phyloP scores from a whole-genome alignment of 768 basidiomycete genomes.

The Leccinum aurantiacum region DNA sequence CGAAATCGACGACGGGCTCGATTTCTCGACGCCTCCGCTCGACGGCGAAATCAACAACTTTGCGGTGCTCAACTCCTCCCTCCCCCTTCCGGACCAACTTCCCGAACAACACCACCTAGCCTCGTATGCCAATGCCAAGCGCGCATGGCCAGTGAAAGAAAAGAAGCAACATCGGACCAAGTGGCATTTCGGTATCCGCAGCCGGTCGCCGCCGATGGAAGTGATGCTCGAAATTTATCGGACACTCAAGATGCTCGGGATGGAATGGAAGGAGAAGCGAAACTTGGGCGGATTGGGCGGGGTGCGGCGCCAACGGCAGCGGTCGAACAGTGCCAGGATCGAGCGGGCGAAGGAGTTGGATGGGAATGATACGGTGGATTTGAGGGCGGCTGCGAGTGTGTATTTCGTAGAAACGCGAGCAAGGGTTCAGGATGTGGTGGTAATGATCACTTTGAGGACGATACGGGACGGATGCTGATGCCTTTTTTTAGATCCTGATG shows the following conservation, averaged over 20 bases:
- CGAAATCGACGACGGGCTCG: conserved; percentile 55
- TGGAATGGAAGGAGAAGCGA: conserved; percentile 97
- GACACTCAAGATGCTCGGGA: conserved; percentile 83
- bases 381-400: conserved; percentile 70
- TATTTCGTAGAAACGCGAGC: conserved; percentile 96
- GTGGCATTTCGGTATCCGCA: conserved; percentile 99
- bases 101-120: conserved; percentile 71
- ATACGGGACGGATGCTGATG: neutral
- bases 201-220: conserved; percentile 94
- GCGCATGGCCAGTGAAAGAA: conserved; percentile 48
- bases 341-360: conserved; percentile 66
- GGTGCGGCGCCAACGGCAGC: conserved; percentile 33
- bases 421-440: conserved; percentile 88
- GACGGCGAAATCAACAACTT: conserved; percentile 57
- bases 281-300: conserved; percentile 73
- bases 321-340: conserved; percentile 43
- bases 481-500: conserved; percentile 76
- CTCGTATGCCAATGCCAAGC: conserved; percentile 57
- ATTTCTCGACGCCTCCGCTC: conserved; percentile 44
- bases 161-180: conserved; percentile 79
- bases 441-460: conserved; percentile 29
- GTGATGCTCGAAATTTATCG: conserved; percentile 99
- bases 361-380: conserved; percentile 55
- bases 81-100: conserved; percentile 67
- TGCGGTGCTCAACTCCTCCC: conserved; percentile 86